These are phyloP conservation scores for Fusarium piperis DNA, from an alignment of 2,329 filamentous ascomycete species.

Conservation along the genomic window DNA sequence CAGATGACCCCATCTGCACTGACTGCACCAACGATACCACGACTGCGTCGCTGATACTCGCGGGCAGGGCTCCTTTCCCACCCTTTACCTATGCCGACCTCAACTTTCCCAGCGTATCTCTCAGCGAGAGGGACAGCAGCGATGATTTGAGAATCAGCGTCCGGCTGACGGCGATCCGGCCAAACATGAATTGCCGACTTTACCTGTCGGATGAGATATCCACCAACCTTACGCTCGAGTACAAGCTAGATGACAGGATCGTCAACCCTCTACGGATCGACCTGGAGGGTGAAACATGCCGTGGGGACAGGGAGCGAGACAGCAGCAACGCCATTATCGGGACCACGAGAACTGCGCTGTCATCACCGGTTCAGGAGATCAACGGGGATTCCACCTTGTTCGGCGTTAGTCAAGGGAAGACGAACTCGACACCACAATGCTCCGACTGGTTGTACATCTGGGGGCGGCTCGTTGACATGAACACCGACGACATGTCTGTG, in stretches of 20 bases:
- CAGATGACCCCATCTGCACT: slow-evolving; percentile 34
- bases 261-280: slow-evolving; percentile 38
- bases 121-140: slow-evolving; percentile 17
- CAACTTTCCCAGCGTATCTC: slow-evolving; percentile 39
- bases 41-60: slow-evolving; percentile 48
- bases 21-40: slow-evolving; percentile 44
- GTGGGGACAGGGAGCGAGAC: slow-evolving; percentile 4
- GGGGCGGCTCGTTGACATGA: slow-evolving; percentile 43
- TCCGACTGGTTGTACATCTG: slow-evolving; percentile 50
- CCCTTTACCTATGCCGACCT: slow-evolving; percentile 48
- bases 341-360: slow-evolving; percentile 8
- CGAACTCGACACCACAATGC: slow-evolving; percentile 39
- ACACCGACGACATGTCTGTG: slow-evolving; percentile 40
- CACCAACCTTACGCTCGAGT: slow-evolving; percentile 38
- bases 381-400: slow-evolving; percentile 17
- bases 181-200: slow-evolving; percentile 42
- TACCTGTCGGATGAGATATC: slow-evolving; percentile 34
- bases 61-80: slow-evolving; percentile 48
- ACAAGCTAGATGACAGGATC: slow-evolving; percentile 17
- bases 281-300: slow-evolving; percentile 34
- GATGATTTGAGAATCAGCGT: slow-evolving; percentile 35
- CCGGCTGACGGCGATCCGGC: slow-evolving; percentile 45
- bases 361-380: background rate
- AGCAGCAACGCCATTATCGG: slow-evolving; percentile 32
- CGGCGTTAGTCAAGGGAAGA: slow-evolving; percentile 31